phyloP scores from a whole-genome alignment of 2,329 filamentous ascomycete species.

The Westerdykella aurantiaca region DNA sequence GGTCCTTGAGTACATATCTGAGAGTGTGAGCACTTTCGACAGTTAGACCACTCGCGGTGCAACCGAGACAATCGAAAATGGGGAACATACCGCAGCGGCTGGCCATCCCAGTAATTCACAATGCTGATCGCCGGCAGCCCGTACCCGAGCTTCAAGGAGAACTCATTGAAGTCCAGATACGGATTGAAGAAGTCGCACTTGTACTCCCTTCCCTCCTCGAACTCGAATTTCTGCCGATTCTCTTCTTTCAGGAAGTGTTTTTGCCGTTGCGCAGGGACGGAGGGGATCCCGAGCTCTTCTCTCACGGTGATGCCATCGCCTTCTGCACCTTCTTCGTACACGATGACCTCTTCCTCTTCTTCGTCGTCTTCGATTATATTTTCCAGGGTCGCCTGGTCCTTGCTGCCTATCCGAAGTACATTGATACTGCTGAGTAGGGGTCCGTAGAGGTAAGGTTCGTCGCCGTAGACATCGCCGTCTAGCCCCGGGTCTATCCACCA shows the following conservation, averaged over 20 bases:
- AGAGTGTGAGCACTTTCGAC: slow-evolving; percentile 71
- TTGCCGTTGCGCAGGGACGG: slow-evolving; percentile 44
- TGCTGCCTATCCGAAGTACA: slow-evolving; percentile 59
- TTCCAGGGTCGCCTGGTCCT: slow-evolving; percentile 30
- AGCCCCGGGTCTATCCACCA: slow-evolving; percentile 89
- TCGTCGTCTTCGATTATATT: slow-evolving; percentile 53
- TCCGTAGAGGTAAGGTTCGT: slow-evolving; percentile 80
- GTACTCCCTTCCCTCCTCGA: slow-evolving; percentile 58
- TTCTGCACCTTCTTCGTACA: slow-evolving; percentile 50
- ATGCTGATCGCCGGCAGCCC: slow-evolving; percentile 67
- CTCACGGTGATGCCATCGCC: slow-evolving; percentile 41
- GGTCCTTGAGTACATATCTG: slow-evolving; percentile 88
- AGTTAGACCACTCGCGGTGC: slow-evolving; percentile 26
- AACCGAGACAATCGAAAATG: slow-evolving; percentile 30
- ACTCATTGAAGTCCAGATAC: slow-evolving; percentile 80
- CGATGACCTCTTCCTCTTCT: slow-evolving; percentile 52
- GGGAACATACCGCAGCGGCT: slow-evolving; percentile 59
- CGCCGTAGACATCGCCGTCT: slow-evolving; percentile 83
- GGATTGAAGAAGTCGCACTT: slow-evolving; percentile 79
- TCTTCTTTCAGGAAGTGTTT: slow-evolving; percentile 56
- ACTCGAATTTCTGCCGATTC: slow-evolving; percentile 53
- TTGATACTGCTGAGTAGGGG: slow-evolving; percentile 78
- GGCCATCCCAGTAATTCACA: slow-evolving; percentile 74
- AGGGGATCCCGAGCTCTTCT: slow-evolving; percentile 38
- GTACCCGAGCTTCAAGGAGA: slow-evolving; percentile 53